These are phyloP conservation scores for Hydnomerulius pinastri DNA, from an alignment of 768 basidiomycete species.

Conservation along the genomic window DNA sequence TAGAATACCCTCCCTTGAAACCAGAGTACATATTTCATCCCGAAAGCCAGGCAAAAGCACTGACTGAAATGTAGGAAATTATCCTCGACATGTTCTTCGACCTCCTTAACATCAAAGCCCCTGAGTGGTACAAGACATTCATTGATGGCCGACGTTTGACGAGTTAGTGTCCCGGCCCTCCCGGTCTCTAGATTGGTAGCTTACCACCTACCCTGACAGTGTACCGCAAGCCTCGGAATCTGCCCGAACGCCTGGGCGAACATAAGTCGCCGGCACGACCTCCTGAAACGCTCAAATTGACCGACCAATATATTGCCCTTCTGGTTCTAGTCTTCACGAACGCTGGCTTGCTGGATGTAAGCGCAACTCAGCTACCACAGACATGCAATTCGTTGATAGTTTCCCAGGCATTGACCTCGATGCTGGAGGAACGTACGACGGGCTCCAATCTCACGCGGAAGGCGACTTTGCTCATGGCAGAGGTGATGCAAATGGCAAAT, in stretches of 20 bases:
- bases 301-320: slow-evolving; percentile 91
- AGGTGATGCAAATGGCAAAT: slow-evolving; percentile 87
- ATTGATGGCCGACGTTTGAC: slow-evolving; percentile 87
- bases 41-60: neutral
- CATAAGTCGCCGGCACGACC: slow-evolving; percentile 48
- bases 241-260: slow-evolving; percentile 28
- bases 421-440: slow-evolving; percentile 80
- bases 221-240: slow-evolving; percentile 60
- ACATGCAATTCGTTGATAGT: slow-evolving; percentile 6
- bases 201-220: slow-evolving; percentile 40
- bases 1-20: slow-evolving; percentile 84
- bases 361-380: slow-evolving; percentile 20
- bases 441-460: slow-evolving; percentile 81
- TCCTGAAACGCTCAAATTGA: slow-evolving; percentile 68
- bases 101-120: slow-evolving; percentile 86
- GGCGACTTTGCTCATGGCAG: slow-evolving; percentile 88
- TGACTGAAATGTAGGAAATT: slow-evolving; percentile 66
- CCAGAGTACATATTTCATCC: slow-evolving; percentile 53
- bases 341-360: slow-evolving; percentile 86
- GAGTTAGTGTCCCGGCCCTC: slow-evolving; percentile 49
- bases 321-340: slow-evolving; percentile 82
- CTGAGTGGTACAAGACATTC: slow-evolving; percentile 92
- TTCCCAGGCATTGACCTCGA: slow-evolving; percentile 73
- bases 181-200: neutral
- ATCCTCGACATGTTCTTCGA: slow-evolving; percentile 95